A percentile compares a stretch with the other conserved stretches of the same genome.
Evolutionary conservation across 2,329 filamentous ascomycete species (phyloP).

Genomic region (Aspergillus texensis): DNA sequence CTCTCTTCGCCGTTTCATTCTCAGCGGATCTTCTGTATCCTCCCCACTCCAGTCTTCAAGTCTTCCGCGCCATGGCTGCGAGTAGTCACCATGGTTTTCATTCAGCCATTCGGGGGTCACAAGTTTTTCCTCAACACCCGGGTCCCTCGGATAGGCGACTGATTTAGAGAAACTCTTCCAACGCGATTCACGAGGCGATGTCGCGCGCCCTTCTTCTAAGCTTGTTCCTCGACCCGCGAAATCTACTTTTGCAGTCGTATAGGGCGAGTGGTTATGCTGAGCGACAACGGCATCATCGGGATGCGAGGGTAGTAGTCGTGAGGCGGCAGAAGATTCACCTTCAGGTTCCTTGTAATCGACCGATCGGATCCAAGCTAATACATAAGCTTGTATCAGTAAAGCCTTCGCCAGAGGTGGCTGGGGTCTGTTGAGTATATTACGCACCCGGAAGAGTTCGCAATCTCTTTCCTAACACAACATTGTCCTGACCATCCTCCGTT

Average conservation of each 20-base stretch:
- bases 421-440: background rate
- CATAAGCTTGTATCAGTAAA: constrained; percentile 8
- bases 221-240: constrained; percentile 11
- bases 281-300: constrained; percentile 46
- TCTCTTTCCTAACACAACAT: constrained; percentile 15
- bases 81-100: constrained; percentile 48
- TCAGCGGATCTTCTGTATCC: constrained; percentile 52
- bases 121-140: constrained; percentile 40
- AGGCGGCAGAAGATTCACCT: constrained; percentile 36
- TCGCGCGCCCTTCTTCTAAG: constrained; percentile 9
- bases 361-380: constrained; percentile 48
- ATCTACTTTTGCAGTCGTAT: constrained; percentile 31
- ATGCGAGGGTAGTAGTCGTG: constrained; percentile 39
- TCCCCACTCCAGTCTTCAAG: constrained; percentile 47
- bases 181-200: constrained; percentile 43
- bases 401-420: background rate
- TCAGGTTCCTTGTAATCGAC: constrained; percentile 42
- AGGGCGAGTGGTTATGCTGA: constrained; percentile 49
- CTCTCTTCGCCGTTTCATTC: constrained; percentile 54
- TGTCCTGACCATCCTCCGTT: constrained; percentile 16
- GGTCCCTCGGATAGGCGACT: constrained; percentile 45
- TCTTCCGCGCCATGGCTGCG: constrained; percentile 56
- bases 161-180: constrained; percentile 50
- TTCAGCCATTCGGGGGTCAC: constrained; percentile 51
- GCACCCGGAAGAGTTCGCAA: constrained; percentile 44